Base-by-base conservation (phyloP, 1,284 basidiomycete species). In the Malassezia restricta region DNA sequence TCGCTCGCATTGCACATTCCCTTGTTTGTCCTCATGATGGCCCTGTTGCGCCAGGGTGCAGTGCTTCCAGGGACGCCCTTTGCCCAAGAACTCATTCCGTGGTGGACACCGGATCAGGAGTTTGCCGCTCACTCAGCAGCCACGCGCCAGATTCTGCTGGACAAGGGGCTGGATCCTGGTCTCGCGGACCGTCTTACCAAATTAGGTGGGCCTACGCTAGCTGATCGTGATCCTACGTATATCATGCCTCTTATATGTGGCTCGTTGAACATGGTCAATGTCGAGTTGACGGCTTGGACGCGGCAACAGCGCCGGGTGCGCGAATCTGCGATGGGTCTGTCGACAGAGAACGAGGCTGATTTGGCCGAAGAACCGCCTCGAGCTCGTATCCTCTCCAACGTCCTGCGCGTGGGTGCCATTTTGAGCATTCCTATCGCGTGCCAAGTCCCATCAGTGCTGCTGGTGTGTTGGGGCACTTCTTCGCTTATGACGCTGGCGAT, bases 401-500 rank as follows among this genome's bases (percentile, higher is more conserved):
- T 75, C 1, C 73, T 89, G 57, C 76, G 86, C 39, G 71, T 78
- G 1, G 68, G 83, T 31, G 82, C 85, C 0, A 77, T 91, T 28
- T 77, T 77, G 12, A 81, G 87, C 54, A 87, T 90, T 47, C 76
- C 85, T 20, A 74, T 88, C 31, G 84, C 84, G n/a, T 78, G 82
- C 14, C 75, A 86, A 68, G 81, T 54, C n/a, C 45, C 47, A 8
- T 50, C 89, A 85, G 81, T 83, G 43, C 78, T 91, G 15, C 77
- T 83, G 41, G 64, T 89, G 15, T 90, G 87, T 68, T 91, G 87
- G 87, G 77, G 85, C 3, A 82, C 85, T 5, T 89, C 86, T 6
- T 84, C 87, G 24, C 73, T 80, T 15, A 86, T 85, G 67, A 87
- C 87, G 33, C 75, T 91, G 20, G 56, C 83, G 14, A 86, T 90